Evolutionary conservation across 1,139 yeast species (phyloP).

Genomic region (Debaryomyces udenii): DNA sequence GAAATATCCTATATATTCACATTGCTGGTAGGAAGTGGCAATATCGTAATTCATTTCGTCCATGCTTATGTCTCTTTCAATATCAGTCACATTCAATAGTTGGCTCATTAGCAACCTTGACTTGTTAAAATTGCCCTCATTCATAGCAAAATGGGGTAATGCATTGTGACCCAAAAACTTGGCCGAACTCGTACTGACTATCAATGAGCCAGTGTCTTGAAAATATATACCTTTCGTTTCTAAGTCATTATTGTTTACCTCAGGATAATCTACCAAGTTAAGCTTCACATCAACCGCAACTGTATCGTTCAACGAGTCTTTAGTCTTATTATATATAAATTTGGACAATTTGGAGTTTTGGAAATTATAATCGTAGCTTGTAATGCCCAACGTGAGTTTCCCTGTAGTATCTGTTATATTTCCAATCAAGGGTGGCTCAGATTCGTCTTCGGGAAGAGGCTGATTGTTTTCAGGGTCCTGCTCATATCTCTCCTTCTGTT

Average conservation of each 20-base stretch:
- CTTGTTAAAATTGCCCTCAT: slow-evolving; percentile 44
- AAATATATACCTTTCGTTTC: slow-evolving; percentile 70
- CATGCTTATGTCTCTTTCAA: slow-evolving; percentile 35
- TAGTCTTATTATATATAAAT: slow-evolving; percentile 15
- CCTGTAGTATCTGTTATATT: slow-evolving; percentile 34
- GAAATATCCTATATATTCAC: slow-evolving; percentile 73
- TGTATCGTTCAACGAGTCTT: slow-evolving; percentile 33
- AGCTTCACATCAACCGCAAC: slow-evolving; percentile 31
- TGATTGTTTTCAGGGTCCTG: slow-evolving; percentile 28
- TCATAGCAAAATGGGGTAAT: slow-evolving; percentile 58
- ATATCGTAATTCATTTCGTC: slow-evolving; percentile 45
- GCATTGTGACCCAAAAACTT: slow-evolving; percentile 69
- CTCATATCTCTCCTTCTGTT: slow-evolving; percentile 25
- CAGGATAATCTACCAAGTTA: slow-evolving; percentile 41
- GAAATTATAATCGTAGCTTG: slow-evolving; percentile 28
- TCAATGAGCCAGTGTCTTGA: slow-evolving; percentile 66
- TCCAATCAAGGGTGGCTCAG: slow-evolving; percentile 25
- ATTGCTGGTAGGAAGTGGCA: slow-evolving; percentile 46
- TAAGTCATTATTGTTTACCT: slow-evolving; percentile 47
- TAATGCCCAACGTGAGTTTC: slow-evolving; percentile 26
- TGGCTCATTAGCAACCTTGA: slow-evolving; percentile 42
- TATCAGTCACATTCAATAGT: slow-evolving; percentile 43
- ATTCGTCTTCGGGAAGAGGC: slow-evolving; percentile 11
- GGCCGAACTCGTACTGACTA: slow-evolving; percentile 66
- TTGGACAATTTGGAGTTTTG: slow-evolving; percentile 23